Evolutionary conservation across 768 basidiomycete species (phyloP), one percentile per base, ranked within the genome.

Genomic region (Sistotremastrum niveocremeum): DNA sequence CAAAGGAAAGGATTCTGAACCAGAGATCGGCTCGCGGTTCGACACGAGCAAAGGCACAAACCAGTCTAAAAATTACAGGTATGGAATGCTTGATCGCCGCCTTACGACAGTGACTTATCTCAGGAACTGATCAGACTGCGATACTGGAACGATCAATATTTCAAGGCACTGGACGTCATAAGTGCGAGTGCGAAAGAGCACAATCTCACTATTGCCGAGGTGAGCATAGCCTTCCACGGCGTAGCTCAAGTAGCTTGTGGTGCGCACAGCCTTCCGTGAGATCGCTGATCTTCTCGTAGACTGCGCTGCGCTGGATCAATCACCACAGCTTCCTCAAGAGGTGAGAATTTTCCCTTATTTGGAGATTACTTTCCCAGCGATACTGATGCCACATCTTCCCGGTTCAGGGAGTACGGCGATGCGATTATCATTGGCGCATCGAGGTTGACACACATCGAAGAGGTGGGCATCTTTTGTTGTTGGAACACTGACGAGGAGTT

Each of bases 241-340:
- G 11, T 31, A 38, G 37, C 37, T 38, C 2, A 38, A 38, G 10
- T 10, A 2, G 12, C 10, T 38, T 10, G 10, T 38, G 37, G 10
- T 2, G 2, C 9, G 29, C 28, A 20, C 20, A 20, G 20, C 20
- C 20, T 20, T 20, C 20, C 20, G 20, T 20, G 4, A 20, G 20
- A 20, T 11, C 7, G 12, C 34, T 10, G 3, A 1, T 7, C 47
- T 9, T 34, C 44, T 46, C 54, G 57, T 32, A 39, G 44, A 9
- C 44, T 31, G 67, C 64, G 2, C 52, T 69, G 4, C 54, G 67
- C 28, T 69, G 67, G 67, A 48, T 60, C 44, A 51, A 55, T 9
- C 66, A 69, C 50, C 67, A 69, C 49, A 65, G 64, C 7, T 49
- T 56, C 12, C 52, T 64, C 42, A 57, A 59, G 47, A 46, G 59